Conservation (phyloP, 225 moss, liverwort and hornwort genomes). For the Antitrichia curtipendula region DNA sequence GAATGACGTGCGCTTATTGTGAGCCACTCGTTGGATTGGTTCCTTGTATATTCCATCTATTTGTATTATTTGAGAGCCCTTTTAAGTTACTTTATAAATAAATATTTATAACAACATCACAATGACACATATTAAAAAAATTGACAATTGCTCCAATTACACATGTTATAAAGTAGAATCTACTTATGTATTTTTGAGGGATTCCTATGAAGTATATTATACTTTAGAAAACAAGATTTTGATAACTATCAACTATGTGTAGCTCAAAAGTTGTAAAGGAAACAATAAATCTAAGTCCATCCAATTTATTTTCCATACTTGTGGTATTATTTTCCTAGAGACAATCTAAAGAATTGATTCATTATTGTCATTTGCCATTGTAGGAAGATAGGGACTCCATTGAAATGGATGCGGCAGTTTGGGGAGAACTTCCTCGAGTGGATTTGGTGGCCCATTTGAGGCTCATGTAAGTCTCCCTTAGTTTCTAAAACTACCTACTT, state of each 20-base stretch:
- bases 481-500: not conserved
- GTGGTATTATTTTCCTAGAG: not conserved
- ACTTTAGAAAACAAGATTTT: too few species aligned
- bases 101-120: not conserved
- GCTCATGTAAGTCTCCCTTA: not conserved
- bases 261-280: not conserved
- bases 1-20: too few species aligned
- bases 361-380: not conserved
- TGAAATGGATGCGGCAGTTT: not conserved
- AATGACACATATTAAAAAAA: not conserved
- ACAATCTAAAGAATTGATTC: too few species aligned
- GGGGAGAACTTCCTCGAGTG: not conserved
- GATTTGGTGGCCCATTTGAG: not conserved
- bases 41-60: fast-evolving
- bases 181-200: fast-evolving
- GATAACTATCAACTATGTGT: not conserved
- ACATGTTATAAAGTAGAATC: not conserved
- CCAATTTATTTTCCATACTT: not conserved
- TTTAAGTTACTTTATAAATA: too few species aligned
- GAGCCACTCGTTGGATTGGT: fast-evolving
- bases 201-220: not conserved
- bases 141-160: too few species aligned
- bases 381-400: not conserved
- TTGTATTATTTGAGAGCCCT: too few species aligned
- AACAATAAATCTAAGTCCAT: not conserved